Base-by-base conservation (phyloP, 345 rosid genomes). In the Dimocarpus longan region DNA sequence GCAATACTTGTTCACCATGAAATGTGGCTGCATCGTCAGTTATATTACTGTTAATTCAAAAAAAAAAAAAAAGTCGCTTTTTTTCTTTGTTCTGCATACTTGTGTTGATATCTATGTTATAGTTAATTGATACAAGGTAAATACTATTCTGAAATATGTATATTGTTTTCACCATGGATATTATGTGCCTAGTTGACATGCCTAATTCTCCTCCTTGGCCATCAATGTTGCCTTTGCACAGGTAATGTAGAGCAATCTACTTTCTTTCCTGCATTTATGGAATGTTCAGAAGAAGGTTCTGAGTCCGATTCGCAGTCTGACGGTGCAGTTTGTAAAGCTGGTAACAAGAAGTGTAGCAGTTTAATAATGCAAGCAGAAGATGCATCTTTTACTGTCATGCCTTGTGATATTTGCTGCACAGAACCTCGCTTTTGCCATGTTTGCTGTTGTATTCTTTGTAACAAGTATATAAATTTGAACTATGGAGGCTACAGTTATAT, bases 401-500 rank as follows among this genome's bases (percentile, higher is more conserved):
- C 92, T 67, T 92, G 97, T 85, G 93, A 91, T 78, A 86, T 93
- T 80, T 95, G 99, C 86, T 95, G 99, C 75, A 48, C 69, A 46
- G 98, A 93, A 82, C 89, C 89, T 76, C 57, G 26, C 39, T 92
- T 95, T 84, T 95, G 98, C 84, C 75, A 85, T 81, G 91, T 91
- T 67, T 95, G 99, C 79, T 92, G 91, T 76, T 95, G 98, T 80
- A 91, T 93, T 82, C 91, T 93, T 69, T 95, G 99, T 80, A 84
- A 87, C 86, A 90, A 88, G 86, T 80, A 84, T 8, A 70, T 90
- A 46, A 86, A 77, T 83, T 78, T 85, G 44, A 85, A 85, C 43
- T 66, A 83, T 81, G 86, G 88, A 80, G 91, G 93, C 19, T 93
- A 90, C 79, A 90, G 91, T 85, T 91, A 87, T 74, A 70, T 93